Conservation (phyloP, 2,329 filamentous ascomycete genomes). For the Leptographium flavum region DNA sequence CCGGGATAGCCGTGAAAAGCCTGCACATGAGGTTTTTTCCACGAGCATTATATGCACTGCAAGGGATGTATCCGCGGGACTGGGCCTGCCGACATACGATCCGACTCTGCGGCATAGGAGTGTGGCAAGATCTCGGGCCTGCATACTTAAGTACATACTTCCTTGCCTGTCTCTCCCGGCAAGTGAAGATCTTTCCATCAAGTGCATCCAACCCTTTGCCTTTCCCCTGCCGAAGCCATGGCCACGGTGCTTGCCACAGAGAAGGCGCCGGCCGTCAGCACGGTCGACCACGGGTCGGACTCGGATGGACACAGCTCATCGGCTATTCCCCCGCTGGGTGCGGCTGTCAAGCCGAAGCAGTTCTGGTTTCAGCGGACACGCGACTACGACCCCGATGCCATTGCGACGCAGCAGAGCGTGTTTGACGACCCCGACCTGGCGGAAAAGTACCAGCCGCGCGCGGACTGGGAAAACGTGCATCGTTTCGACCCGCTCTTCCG, state of each 20-base stretch:
- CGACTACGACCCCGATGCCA: conserved; percentile 17
- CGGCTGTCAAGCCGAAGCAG: conserved; percentile 14
- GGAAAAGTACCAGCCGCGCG: conserved; percentile 19
- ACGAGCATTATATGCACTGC: too few relatives aligned
- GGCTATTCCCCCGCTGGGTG: conserved; percentile 16
- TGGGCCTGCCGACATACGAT: too few relatives aligned
- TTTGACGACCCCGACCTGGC: conserved; percentile 23
- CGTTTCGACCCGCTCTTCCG: conserved; percentile 30
- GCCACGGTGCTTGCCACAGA: conserved; percentile 13
- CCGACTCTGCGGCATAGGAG: too few relatives aligned
- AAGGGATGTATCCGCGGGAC: too few relatives aligned
- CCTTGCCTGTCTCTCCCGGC: too few relatives aligned
- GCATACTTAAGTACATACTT: too few relatives aligned
- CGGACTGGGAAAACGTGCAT: conserved; percentile 25
- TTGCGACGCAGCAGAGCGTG: conserved; percentile 23
- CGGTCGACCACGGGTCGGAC: neutral
- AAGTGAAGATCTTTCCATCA: too few relatives aligned
- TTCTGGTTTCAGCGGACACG: conserved; percentile 20
- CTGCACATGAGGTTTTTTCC: neutral
- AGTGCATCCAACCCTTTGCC: too few relatives aligned
- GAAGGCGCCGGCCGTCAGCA: conserved; percentile 4
- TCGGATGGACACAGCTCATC: neutral
- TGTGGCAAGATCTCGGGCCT: too few relatives aligned
- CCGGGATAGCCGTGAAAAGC: neutral
- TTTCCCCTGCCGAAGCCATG: conserved; percentile 9